Base-by-base conservation (phyloP, 192 early-diverging fungal genomes). In the Thoreauomyces humboldtii region DNA sequence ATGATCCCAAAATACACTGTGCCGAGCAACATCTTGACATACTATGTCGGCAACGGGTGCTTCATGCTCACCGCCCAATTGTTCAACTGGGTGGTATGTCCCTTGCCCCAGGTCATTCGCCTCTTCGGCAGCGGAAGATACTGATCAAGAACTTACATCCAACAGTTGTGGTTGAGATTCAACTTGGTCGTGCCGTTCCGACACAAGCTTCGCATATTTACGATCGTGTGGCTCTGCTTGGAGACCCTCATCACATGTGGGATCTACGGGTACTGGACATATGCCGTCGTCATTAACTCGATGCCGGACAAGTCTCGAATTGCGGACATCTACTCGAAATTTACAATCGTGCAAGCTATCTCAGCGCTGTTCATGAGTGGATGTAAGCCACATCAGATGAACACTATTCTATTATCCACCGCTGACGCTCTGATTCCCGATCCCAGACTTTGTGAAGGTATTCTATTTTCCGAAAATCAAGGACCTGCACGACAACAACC, bases 81-180 rank as follows among this genome's bases (percentile, higher is more conserved):
- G 17, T 66, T 66, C 44, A 66, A 66, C 54, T 66, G 64, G 64
- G 53, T 66, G 21, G 53, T 66, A 12, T 66, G 31, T 21, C 37
- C 57, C n/a, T 12, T 50, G 22, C 9, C n/a, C n/a, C n/a, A n/a
- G n/a, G n/a, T n/a, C n/a, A n/a, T n/a, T n/a, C n/a, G n/a, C n/a
- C n/a, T n/a, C n/a, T n/a, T n/a, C n/a, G n/a, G n/a, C n/a, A n/a
- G n/a, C n/a, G n/a, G n/a, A n/a, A n/a, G n/a, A n/a, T n/a, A n/a
- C n/a, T n/a, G n/a, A n/a, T n/a, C n/a, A n/a, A n/a, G n/a, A n/a
- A n/a, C n/a, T n/a, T n/a, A n/a, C n/a, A n/a, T n/a, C n/a, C n/a
- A n/a, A n/a, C n/a, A n/a, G n/a, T n/a, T n/a, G n/a, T n/a, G n/a
- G n/a, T n/a, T n/a, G n/a, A 35, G 64, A 6, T 66, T 66, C 64